phyloP scores from a whole-genome alignment of 1,284 basidiomycete genomes.

The Puccinia triticina region DNA sequence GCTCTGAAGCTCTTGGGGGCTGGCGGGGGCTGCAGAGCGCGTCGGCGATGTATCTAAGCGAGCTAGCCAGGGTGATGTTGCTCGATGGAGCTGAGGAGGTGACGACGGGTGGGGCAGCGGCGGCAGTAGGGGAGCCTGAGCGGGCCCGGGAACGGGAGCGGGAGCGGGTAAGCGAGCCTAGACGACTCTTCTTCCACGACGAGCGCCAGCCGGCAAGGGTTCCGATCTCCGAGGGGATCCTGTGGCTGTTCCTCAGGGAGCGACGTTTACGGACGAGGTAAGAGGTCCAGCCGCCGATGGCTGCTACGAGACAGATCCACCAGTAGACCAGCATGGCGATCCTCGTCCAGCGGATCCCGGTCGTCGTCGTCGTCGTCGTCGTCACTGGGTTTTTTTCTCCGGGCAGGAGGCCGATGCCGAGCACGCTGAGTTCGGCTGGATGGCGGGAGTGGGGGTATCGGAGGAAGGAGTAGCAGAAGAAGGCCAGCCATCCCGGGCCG shows the following conservation, averaged over 20 bases:
- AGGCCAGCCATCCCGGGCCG: constrained; percentile 23
- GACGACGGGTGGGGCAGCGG: neutral
- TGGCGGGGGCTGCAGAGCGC: too few species aligned
- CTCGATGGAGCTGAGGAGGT: neutral
- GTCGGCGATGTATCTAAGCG: neutral
- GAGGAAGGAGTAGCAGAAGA: constrained; percentile 21
- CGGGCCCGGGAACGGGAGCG: neutral
- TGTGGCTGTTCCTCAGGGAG: neutral
- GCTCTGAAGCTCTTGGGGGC: too few species aligned
- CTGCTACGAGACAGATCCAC: constrained; percentile 29
- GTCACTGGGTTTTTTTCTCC: too few species aligned
- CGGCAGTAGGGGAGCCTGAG: neutral
- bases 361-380: neutral
- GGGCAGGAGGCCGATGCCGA: too few species aligned
- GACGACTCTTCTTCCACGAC: neutral
- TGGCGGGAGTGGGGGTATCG: neutral
- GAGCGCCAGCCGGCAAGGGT: neutral
- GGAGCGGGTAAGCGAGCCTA: too few species aligned
- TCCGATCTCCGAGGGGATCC: neutral
- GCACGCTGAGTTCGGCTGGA: too few species aligned
- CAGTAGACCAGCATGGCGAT: constrained; percentile 39
- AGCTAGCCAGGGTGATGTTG: neutral
- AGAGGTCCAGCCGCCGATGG: constrained; percentile 43
- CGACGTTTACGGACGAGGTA: constrained; percentile 40
- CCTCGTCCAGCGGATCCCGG: constrained; percentile 16